phyloP scores from a whole-genome alignment of 1,284 basidiomycete genomes.

The Irpex sp. region DNA sequence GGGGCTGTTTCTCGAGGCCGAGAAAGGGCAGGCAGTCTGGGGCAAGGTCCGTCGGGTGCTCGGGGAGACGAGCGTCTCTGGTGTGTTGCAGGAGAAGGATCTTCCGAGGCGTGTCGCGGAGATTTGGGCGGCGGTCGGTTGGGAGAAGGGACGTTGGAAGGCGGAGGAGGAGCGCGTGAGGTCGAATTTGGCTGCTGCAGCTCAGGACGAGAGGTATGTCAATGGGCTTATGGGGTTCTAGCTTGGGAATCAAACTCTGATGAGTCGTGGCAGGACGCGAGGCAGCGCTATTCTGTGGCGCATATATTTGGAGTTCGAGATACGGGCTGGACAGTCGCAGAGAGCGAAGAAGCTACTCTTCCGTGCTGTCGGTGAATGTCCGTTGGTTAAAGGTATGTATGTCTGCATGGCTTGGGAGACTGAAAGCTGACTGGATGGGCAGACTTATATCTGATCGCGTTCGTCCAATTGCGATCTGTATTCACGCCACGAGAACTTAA shows the following conservation, averaged over 20 bases:
- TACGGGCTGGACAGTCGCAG: constrained; percentile 53
- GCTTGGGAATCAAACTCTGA: neutral
- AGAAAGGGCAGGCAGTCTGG: constrained; percentile 75
- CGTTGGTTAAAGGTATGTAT: constrained; percentile 68
- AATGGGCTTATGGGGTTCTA: neutral
- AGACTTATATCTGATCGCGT: constrained; percentile 88
- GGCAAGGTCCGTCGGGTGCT: constrained; percentile 56
- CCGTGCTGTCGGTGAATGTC: constrained; percentile 80
- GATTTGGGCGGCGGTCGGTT: constrained; percentile 67
- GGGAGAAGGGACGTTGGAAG: constrained; percentile 70
- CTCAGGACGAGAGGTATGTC: constrained; percentile 62
- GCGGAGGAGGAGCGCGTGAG: constrained; percentile 68
- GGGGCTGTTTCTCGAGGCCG: constrained; percentile 75
- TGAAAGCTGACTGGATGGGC: constrained; percentile 15
- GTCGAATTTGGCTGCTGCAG: constrained; percentile 54
- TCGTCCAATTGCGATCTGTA: constrained; percentile 65
- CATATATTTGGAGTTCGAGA: constrained; percentile 82
- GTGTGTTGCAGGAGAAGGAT: constrained; percentile 41
- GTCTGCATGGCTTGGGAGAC: neutral
- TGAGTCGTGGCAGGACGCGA: constrained; percentile 47
- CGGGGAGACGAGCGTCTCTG: constrained; percentile 34
- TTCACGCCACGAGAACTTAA: constrained; percentile 71
- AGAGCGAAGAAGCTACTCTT: constrained; percentile 78
- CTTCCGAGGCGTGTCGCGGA: constrained; percentile 59
- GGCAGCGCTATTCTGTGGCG: constrained; percentile 74